Evolutionary conservation across 257 asterid genomes (phyloP), one percentile per base, ranked within the genome.

Genomic region (Solanum appendiculatum): DNA sequence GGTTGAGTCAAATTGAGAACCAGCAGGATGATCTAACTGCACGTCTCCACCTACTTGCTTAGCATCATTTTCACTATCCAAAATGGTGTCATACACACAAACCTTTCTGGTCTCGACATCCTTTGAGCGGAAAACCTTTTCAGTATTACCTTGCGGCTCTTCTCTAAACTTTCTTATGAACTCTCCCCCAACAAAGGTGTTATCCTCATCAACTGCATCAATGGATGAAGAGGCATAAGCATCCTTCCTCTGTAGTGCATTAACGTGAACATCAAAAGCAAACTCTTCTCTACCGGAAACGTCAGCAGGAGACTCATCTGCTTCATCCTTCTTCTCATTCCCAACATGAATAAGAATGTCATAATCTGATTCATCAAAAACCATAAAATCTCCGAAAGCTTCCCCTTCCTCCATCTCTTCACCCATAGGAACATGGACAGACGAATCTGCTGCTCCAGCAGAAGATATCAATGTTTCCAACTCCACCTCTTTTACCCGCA

Each of bases 391-490:
- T 68, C 92, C 94, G 42, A 95, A 91, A 88, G 95, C 92, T 90
- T 95, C 96, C 81, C 98, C 98, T 86, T 95, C 98, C 92, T 95
- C 99, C 86, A 91, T 88, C 87, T 93, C 96, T 44, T 85, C 93
- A 86, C 82, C 88, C 48, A 75, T 91, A 90, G 84, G 86, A 25
- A 60, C 93, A 91, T 85, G 68, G 86, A 72, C 39, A 75, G 91
- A 77, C 6, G 91, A 48, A 23, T 89, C 92, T 87, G 83, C 51
- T 56, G 42, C 86, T 66, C 91, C 91, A 85, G 96, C 86, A 87
- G 85, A 16, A 86, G 88, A 75, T 82, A 94, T 84, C 85, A 95
- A 91, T 82, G 94, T 89, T 93, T 94, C 94, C 87, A 95, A 86
- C 89, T 95, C 99, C 92, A 86, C 88, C 92, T 93, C 97, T 91